Evolutionary conservation across 495 filamentous ascomycete genomes (phyloP), one percentile per base, ranked within the genome.

Genomic region (Xylona heveae): DNA sequence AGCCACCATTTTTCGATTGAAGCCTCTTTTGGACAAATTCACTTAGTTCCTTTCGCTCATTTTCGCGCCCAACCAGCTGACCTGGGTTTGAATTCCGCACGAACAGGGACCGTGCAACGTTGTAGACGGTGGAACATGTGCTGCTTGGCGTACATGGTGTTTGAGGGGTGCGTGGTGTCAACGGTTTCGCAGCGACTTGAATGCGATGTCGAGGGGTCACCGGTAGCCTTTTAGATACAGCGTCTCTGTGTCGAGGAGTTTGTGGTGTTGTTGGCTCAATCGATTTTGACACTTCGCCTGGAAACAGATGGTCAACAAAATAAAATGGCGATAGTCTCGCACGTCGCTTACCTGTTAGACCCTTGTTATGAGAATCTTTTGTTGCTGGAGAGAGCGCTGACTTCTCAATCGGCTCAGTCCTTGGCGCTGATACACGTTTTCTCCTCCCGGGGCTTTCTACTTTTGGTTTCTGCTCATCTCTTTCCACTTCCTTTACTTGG

Each of bases 51-150:
- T 64, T 53, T 31, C 74, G 66, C 46, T 99, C 88, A 0, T 66
- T 52, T 21, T 92, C 81, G 23, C 88, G 70, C 22, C 88, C 88
- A 43, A 94, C 59, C 24, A 99, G 55, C 42, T 66, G 66, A 6
- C 71, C 68, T 2, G 80, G 79, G 32, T 71, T 69, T 15, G 73
- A 66, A 35, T 76, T 77, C 28, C 81, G 64, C 3, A 77, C 70
- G 47, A 99, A 95, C 4, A 91, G 48, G 44, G 85, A 71, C n/a
- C 85, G 68, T 4, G 84, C 90, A 29, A 68, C 61, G 33, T 82
- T 79, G 45, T 95, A 93, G 10, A 93, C 63, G 0, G 78, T 79
- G 23, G 69, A 69, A 8, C 59, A 50, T 30, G 48, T 46, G 24
- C 59, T 55, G 33, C 50, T 60, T 29, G 72, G 78, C 6, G 73